These are phyloP conservation scores for Gonium pectorale DNA, from an alignment of 139 green algal genomes.

Conservation along the genomic window DNA sequence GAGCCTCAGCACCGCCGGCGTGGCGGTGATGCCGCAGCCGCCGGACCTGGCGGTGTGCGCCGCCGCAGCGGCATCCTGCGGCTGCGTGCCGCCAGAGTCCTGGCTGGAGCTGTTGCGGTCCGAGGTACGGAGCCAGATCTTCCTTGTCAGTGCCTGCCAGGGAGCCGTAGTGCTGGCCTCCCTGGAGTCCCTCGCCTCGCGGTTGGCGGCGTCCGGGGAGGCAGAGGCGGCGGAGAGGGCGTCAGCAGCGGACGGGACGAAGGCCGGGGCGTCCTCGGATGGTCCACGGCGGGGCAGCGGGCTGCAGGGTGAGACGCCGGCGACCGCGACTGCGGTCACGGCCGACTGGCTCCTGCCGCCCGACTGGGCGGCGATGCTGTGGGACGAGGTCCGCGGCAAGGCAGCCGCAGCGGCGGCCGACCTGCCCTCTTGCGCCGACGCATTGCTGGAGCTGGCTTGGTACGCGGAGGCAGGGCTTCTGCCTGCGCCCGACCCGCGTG, in stretches of 20 bases:
- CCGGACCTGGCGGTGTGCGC: slow-evolving; percentile 7
- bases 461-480: background rate
- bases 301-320: background rate
- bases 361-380: background rate
- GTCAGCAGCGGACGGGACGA: background rate
- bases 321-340: background rate
- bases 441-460: background rate
- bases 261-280: background rate
- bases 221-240: background rate
- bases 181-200: background rate
- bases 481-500: background rate
- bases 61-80: slow-evolving; percentile 15
- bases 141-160: background rate
- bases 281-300: background rate
- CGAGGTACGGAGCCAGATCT: slow-evolving; percentile 29
- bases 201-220: background rate
- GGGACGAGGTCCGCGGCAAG: background rate
- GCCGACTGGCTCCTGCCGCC: background rate
- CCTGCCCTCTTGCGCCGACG: background rate
- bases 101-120: slow-evolving; percentile 24
- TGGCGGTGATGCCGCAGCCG: background rate
- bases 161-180: background rate
- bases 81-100: background rate
- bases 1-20: background rate
- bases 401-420: background rate